Evolutionary conservation across 2,329 filamentous ascomycete species (phyloP).

Genomic region (Aspergillus pseudoviridinutans): DNA sequence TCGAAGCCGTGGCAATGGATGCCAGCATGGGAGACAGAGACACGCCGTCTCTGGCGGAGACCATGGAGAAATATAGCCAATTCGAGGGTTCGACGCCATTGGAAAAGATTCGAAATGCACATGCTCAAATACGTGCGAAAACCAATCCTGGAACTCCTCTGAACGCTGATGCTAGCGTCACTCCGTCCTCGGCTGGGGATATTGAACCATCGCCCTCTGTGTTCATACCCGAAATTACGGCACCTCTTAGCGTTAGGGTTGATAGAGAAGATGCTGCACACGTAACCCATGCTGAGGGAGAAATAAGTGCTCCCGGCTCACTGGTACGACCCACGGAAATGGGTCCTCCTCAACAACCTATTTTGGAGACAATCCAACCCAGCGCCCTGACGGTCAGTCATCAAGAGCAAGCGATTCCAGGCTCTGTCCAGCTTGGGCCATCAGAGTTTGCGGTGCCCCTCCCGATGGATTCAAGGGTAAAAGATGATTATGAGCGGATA

Average conservation of each 20-base stretch:
- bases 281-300: constrained; percentile 8
- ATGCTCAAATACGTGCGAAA: constrained; percentile 26
- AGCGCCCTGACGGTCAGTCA: constrained; percentile 30
- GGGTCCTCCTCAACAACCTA: constrained; percentile 17
- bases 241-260: constrained; percentile 35
- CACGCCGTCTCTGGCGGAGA: constrained; percentile 15
- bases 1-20: constrained; percentile 16
- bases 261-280: constrained; percentile 27
- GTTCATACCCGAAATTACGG: constrained; percentile 25
- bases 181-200: constrained; percentile 41
- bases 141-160: constrained; percentile 13
- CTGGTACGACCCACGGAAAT: constrained; percentile 26
- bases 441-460: constrained; percentile 40
- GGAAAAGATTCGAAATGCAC: constrained; percentile 30
- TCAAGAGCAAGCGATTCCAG: constrained; percentile 23
- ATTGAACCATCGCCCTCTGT: constrained; percentile 31
- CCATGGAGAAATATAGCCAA: constrained; percentile 25
- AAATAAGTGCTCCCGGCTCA: constrained; percentile 21
- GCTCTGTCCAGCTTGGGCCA: constrained; percentile 34
- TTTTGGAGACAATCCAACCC: constrained; percentile 35
- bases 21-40: constrained; percentile 10
- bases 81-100: constrained; percentile 25
- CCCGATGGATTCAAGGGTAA: constrained; percentile 42
- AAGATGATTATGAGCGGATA: constrained; percentile 39
- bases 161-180: constrained; percentile 27